Evolutionary conservation across 441 rosid species (phyloP).

Genomic region (Geranium incanum): DNA sequence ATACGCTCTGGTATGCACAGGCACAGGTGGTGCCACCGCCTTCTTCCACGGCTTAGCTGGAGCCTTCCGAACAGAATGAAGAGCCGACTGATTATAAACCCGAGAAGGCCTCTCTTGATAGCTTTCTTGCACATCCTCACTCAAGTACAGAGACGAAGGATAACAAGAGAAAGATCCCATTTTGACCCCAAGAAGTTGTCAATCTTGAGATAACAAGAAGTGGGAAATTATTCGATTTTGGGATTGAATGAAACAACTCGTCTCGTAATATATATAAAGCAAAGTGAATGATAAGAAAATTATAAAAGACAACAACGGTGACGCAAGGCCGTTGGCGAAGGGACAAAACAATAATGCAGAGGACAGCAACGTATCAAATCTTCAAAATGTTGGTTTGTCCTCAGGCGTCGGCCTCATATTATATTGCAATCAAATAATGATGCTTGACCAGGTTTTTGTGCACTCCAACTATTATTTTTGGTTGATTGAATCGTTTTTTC

Average conservation of each 20-base stretch:
- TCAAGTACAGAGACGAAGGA: not conserved
- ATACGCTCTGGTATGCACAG: slow-evolving; percentile 51
- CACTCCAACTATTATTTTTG: not conserved
- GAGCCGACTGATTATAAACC: slow-evolving; percentile 26
- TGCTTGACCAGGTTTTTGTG: not conserved
- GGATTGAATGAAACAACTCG: not conserved
- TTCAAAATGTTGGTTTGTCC: not conserved
- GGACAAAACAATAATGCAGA: not conserved
- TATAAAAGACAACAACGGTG: not conserved
- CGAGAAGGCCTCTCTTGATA: not conserved
- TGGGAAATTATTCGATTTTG: not conserved
- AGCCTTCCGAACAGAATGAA: slow-evolving; percentile 46
- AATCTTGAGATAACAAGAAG: not conserved
- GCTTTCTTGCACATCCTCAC: not conserved
- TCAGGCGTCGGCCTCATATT: not conserved
- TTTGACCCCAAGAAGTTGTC: not conserved
- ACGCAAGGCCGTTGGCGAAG: not conserved
- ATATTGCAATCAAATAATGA: not conserved
- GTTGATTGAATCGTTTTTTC: no score
- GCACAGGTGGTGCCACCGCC: slow-evolving; percentile 52
- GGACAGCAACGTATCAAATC: not conserved
- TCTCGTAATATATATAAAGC: not conserved
- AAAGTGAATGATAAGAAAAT: not conserved
- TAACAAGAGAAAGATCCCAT: not conserved
- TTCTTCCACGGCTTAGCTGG: slow-evolving; percentile 46